These are phyloP conservation scores for Ceratocystis cubensis DNA, from an alignment of 2,329 filamentous ascomycete genomes.

Conservation along the genomic window DNA sequence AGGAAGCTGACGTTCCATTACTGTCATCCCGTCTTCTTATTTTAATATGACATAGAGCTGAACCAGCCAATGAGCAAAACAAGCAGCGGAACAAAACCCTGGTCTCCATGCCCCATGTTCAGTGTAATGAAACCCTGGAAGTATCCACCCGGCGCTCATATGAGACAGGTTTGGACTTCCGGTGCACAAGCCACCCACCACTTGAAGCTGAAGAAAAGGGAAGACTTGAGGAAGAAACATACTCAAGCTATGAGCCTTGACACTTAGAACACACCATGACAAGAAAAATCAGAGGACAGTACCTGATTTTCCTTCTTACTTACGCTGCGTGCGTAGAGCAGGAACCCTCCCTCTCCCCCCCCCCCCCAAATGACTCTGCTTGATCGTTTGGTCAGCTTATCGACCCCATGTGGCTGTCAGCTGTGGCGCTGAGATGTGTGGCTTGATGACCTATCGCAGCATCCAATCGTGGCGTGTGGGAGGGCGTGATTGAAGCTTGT, in stretches of 20 bases:
- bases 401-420: too few relatives aligned
- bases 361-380: too few relatives aligned
- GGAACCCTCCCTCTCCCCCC: too few relatives aligned
- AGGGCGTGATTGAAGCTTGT: neutral
- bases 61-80: neutral
- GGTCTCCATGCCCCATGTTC: neutral
- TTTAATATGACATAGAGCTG: neutral
- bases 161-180: neutral
- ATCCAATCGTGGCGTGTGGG: neutral
- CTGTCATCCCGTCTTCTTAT: conserved; percentile 1
- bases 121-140: neutral
- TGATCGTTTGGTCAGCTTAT: too few relatives aligned
- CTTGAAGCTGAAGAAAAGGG: neutral
- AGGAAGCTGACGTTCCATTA: neutral
- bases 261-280: neutral
- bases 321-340: too few relatives aligned
- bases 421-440: too few relatives aligned
- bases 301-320: too few relatives aligned
- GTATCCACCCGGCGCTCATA: neutral
- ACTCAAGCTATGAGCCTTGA: neutral
- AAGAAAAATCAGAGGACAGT: too few relatives aligned
- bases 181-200: neutral
- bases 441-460: neutral
- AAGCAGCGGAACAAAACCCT: neutral
- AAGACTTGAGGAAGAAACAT: neutral